Evolutionary conservation across 2,329 filamentous ascomycete genomes (phyloP).

Genomic region (Neurospora sp.): DNA sequence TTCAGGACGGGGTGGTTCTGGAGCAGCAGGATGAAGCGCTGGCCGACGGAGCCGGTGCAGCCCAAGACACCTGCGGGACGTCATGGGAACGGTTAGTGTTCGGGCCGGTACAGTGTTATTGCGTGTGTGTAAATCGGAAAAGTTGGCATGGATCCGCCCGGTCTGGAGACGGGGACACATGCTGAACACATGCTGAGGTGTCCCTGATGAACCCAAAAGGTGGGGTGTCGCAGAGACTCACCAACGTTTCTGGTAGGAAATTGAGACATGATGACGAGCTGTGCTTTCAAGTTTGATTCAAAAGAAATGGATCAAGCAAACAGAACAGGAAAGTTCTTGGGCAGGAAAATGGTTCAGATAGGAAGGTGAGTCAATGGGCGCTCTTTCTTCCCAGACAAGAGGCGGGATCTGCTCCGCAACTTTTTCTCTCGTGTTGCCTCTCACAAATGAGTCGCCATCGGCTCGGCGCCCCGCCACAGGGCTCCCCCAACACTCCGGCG

Average conservation of each 20-base stretch:
- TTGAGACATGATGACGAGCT: constrained; percentile 23
- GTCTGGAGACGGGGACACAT: neutral
- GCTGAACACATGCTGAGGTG: neutral
- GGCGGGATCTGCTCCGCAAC: neutral
- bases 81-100: constrained; percentile 4
- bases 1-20: constrained; percentile 78
- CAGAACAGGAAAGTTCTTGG: neutral
- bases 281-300: neutral
- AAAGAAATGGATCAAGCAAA: neutral
- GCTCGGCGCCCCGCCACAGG: neutral
- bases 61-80: constrained; percentile 61
- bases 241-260: constrained; percentile 51
- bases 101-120: neutral
- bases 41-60: constrained; percentile 87
- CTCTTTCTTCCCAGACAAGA: neutral
- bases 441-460: neutral
- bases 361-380: neutral
- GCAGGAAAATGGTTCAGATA: neutral
- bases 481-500: neutral
- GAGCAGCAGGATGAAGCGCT: constrained; percentile 89
- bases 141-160: neutral
- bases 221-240: constrained; percentile 25
- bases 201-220: neutral
- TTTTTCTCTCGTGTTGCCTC: neutral
- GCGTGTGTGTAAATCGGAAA: neutral